These are phyloP conservation scores for Ophiostoma sp. DNA, from an alignment of 2,329 filamentous ascomycete genomes.

Conservation along the genomic window DNA sequence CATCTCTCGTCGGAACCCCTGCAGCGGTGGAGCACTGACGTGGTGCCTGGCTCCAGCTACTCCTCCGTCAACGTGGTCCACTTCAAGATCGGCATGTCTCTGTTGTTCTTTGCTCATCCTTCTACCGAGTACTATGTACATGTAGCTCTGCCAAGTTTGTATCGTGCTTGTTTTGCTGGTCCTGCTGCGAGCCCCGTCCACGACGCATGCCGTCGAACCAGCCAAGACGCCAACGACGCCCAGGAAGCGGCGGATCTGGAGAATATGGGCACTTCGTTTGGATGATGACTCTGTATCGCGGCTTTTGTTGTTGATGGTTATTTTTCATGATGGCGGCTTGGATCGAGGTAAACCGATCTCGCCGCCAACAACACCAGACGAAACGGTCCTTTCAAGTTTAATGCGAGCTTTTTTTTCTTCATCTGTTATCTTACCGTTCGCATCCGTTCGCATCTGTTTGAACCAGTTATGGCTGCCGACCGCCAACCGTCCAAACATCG, in stretches of 20 bases:
- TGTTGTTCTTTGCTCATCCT: not conserved
- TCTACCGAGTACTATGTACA: not conserved
- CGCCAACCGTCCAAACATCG: not conserved
- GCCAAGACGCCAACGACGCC: slow-evolving; percentile 9
- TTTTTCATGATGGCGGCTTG: not conserved
- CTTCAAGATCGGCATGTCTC: slow-evolving; percentile 4
- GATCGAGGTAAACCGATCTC: not conserved
- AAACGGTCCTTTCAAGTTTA: not conserved
- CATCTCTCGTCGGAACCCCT: slow-evolving; percentile 7
- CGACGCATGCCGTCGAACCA: not conserved
- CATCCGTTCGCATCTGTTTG: too few species aligned
- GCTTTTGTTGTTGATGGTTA: not conserved
- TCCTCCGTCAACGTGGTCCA: not conserved
- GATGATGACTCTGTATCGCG: not conserved
- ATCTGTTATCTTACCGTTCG: too few species aligned
- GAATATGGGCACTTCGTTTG: slow-evolving; percentile 1
- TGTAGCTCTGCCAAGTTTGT: slow-evolving; percentile 8
- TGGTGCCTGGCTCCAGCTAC: not conserved
- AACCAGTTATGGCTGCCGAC: not conserved
- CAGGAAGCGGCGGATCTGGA: slow-evolving; percentile 8
- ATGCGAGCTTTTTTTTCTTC: not conserved
- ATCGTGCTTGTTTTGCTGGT: not conserved
- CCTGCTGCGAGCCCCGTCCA: not conserved
- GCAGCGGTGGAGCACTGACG: not conserved
- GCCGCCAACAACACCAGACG: not conserved